phyloP scores from a whole-genome alignment of 176 grass and related monocot genomes.

The Zoysia pacifica region DNA sequence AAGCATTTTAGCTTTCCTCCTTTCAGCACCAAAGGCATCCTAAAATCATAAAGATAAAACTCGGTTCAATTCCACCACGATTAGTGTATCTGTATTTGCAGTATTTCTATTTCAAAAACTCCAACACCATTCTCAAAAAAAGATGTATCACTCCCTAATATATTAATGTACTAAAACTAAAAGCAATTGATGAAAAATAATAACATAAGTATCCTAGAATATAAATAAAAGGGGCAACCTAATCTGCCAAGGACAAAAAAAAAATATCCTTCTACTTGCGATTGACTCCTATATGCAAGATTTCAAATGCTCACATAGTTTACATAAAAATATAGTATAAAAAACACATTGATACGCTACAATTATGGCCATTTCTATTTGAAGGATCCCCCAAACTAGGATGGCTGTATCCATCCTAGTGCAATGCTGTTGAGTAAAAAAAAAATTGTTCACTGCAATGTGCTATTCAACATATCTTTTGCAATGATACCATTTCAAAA shows the following conservation, averaged over 20 bases:
- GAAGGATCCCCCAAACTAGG: background rate
- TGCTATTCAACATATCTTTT: conserved; percentile 14
- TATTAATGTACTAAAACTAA: background rate
- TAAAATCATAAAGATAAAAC: conserved; percentile 35
- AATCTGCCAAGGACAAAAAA: background rate
- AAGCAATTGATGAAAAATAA: background rate
- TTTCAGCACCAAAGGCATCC: conserved; percentile 91
- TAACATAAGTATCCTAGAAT: background rate
- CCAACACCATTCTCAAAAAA: background rate
- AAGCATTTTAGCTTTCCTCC: conserved; percentile 96
- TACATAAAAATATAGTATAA: conserved; percentile 1
- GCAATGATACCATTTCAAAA: background rate
- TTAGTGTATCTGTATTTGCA: background rate
- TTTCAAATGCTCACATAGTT: conserved; percentile 13
- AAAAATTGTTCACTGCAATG: conserved; percentile 4
- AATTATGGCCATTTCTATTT: background rate
- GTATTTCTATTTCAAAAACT: background rate
- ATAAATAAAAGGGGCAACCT: conserved; percentile 4
- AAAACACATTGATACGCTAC: background rate
- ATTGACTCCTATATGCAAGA: background rate
- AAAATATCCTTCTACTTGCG: background rate
- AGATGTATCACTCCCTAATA: background rate
- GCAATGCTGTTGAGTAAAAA: background rate
- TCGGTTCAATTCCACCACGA: conserved; percentile 14
- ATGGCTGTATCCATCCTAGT: background rate